Evolutionary conservation across 2,329 filamentous ascomycete genomes (phyloP).

Genomic region (Pezicula neosporulosa): DNA sequence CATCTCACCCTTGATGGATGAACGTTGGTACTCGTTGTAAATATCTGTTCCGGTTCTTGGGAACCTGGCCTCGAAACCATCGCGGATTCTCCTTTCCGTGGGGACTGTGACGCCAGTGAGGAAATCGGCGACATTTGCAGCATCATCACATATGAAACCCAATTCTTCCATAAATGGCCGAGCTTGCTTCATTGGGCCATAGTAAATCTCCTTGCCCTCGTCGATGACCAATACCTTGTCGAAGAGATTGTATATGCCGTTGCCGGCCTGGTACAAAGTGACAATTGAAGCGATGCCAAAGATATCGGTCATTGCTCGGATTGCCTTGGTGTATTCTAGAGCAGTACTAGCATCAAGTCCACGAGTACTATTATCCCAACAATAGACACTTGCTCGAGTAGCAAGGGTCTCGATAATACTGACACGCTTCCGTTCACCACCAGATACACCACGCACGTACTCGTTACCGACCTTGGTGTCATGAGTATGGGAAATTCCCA

Average conservation of each 20-base stretch:
- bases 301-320: conserved; percentile 63
- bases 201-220: conserved; percentile 62
- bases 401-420: conserved; percentile 48
- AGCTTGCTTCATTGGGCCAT: conserved; percentile 56
- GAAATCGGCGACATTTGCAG: conserved; percentile 63
- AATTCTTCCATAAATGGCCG: conserved; percentile 61
- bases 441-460: conserved; percentile 59
- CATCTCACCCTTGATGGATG: conserved; percentile 47
- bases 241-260: conserved; percentile 66
- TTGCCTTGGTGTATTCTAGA: conserved; percentile 59
- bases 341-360: conserved; percentile 65
- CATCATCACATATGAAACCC: conserved; percentile 59
- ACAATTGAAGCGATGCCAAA: conserved; percentile 57
- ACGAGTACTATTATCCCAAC: conserved; percentile 66
- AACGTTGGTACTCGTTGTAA: conserved; percentile 46
- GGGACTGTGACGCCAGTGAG: conserved; percentile 53
- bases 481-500: conserved; percentile 51
- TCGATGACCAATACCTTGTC: conserved; percentile 69
- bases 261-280: conserved; percentile 67
- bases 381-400: conserved; percentile 42
- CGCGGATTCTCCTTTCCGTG: conserved; percentile 61
- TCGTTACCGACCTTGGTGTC: conserved; percentile 55
- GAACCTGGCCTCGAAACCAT: conserved; percentile 35
- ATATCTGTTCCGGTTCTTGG: conserved; percentile 44
- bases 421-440: conserved; percentile 59